Conservation (phyloP, 805 yeast species). For the Maudiozyma barnettii region DNA sequence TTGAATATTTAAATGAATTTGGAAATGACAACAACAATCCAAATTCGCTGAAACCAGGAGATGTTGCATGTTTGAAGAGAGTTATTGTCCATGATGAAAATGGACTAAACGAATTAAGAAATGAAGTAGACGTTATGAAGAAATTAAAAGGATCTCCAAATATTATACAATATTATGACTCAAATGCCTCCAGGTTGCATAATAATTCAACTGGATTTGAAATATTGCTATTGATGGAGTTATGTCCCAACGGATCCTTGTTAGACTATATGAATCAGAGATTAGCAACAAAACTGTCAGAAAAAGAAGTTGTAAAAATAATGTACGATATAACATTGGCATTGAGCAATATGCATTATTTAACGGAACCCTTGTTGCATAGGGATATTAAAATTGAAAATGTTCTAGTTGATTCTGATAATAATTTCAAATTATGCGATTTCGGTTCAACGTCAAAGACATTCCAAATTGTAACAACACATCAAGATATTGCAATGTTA, state of each 20-base stretch:
- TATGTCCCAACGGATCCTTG: slow-evolving; percentile 82
- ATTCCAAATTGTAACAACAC: slow-evolving; percentile 57
- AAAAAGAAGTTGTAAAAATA: slow-evolving; percentile 69
- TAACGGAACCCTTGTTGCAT: slow-evolving; percentile 67
- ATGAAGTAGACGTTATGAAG: slow-evolving; percentile 79
- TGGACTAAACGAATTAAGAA: slow-evolving; percentile 55
- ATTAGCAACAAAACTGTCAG: slow-evolving; percentile 68
- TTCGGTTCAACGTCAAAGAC: slow-evolving; percentile 73
- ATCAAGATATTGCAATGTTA: slow-evolving; percentile 63
- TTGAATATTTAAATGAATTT: slow-evolving; percentile 21
- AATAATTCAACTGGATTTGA: slow-evolving; percentile 51
- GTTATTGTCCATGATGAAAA: slow-evolving; percentile 65
- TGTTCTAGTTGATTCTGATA: slow-evolving; percentile 65
- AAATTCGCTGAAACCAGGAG: slow-evolving; percentile 33
- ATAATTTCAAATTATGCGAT: slow-evolving; percentile 78
- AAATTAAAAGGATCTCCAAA: slow-evolving; percentile 44
- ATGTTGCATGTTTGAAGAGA: slow-evolving; percentile 60
- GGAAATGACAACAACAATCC: slow-evolving; percentile 23
- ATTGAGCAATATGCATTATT: slow-evolving; percentile 77
- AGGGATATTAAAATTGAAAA: slow-evolving; percentile 93
- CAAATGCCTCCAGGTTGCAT: slow-evolving; percentile 54
- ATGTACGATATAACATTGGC: slow-evolving; percentile 77
- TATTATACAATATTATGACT: slow-evolving; percentile 64
- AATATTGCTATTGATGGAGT: slow-evolving; percentile 87
- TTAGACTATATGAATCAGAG: slow-evolving; percentile 87